A percentile compares a stretch with the other conserved stretches of the same genome.
Conservation (phyloP, 768 basidiomycete species). For the Boletus sp. region DNA sequence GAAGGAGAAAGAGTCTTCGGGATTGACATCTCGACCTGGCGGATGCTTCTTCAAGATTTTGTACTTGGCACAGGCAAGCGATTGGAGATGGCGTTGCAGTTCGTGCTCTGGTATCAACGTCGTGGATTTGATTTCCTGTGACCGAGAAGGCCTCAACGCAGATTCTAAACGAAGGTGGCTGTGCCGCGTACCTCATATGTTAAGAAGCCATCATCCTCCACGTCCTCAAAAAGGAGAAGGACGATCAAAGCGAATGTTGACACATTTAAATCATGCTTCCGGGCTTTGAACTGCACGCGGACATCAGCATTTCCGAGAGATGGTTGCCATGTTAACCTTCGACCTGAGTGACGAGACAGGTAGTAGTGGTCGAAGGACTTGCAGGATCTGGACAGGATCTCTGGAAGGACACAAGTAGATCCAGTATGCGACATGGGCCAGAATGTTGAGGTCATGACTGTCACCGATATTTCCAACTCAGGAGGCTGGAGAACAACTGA, state of each 20-base stretch:
- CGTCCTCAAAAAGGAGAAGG: slow-evolving; percentile 79
- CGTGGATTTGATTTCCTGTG: slow-evolving; percentile 79
- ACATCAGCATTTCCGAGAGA: slow-evolving; percentile 90
- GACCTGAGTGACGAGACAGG: slow-evolving; percentile 81
- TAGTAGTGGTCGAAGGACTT: slow-evolving; percentile 89
- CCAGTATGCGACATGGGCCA: slow-evolving; percentile 83
- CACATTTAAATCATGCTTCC: slow-evolving; percentile 87
- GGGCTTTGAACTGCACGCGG: slow-evolving; percentile 70
- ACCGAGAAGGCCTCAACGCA: neutral
- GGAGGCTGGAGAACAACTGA: slow-evolving; percentile 50
- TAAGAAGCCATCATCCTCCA: slow-evolving; percentile 63
- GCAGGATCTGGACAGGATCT: slow-evolving; percentile 57
- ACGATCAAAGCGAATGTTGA: slow-evolving; percentile 87
- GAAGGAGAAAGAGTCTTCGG: slow-evolving; percentile 84
- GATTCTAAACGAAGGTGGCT: neutral
- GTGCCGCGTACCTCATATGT: slow-evolving; percentile 62
- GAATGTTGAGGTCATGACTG: slow-evolving; percentile 92
- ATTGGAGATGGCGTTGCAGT: slow-evolving; percentile 89
- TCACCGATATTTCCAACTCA: slow-evolving; percentile 79
- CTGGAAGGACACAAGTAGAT: slow-evolving; percentile 65
- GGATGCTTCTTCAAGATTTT: slow-evolving; percentile 92
- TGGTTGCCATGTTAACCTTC: slow-evolving; percentile 89
- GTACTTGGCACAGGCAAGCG: slow-evolving; percentile 91
- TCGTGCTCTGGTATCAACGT: slow-evolving; percentile 75
- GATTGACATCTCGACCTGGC: slow-evolving; percentile 74